Evolutionary conservation across 345 rosid species (phyloP), one percentile per base, ranked within the genome.

Genomic region (Arabidopsis suecica): DNA sequence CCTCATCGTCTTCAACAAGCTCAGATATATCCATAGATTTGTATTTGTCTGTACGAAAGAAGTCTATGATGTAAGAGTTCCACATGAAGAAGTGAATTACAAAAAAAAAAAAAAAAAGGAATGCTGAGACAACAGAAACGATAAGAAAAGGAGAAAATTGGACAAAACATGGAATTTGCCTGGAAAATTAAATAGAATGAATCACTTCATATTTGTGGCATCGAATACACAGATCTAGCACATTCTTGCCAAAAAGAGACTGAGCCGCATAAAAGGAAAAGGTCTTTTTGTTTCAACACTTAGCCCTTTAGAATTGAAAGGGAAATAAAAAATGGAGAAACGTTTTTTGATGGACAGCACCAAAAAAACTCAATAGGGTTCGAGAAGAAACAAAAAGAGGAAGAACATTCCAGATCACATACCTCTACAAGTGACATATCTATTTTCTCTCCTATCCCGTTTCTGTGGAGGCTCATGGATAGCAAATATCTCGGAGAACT

Each of bases 401-500:
- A 74, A 61, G 33, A 48, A 22, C 44, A 50, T 56, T 32, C 76
- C 64, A 66, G 77, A 65, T 9, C 62, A 45, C 69, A 57, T 81
- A 90, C 99, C 99, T 88, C 75, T 88, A 72, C 77, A 79, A 51
- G 83, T 74, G 58, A 78, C 76, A 72, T 87, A 81, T 80, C 86
- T 82, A 47, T 69, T 86, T 23, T 87, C 98, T 82, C 88, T 85
- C 84, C 84, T 92, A 50, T 78, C 80, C 32, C 68, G 78, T 78
- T 79, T 90, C 88, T 85, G 87, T 76, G 83, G 78, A 68, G 91
- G 89, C 75, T 90, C 89, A 61, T 89, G 94, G 65, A 89, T 84
- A 77, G 93, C 97, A 85, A 95, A 95, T 72, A 95, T 95, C 86
- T 95, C 91, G n/a, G 99, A 95, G 82, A 95, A 92, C 48, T 87